A percentile compares a stretch with the other conserved stretches of the same genome.
Evolutionary conservation across 1,284 basidiomycete species (phyloP).

Genomic region (Ustilago shanxiensis): DNA sequence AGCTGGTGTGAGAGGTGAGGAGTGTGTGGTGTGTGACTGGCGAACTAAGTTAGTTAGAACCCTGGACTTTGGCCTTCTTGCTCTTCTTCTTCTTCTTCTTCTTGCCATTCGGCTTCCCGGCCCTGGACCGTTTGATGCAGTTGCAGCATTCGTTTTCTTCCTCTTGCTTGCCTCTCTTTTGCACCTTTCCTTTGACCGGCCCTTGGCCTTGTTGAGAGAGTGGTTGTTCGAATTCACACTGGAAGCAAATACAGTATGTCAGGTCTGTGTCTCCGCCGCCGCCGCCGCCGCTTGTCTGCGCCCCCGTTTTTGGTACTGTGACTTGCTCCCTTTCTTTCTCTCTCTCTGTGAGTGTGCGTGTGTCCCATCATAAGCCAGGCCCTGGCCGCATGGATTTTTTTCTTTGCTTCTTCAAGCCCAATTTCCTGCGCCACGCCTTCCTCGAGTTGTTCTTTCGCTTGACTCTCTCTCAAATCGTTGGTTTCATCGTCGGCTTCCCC

Average conservation of each 20-base stretch:
- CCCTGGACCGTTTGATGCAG: constrained; percentile 6
- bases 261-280: too few species aligned
- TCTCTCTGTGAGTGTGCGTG: background rate
- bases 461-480: background rate
- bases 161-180: background rate
- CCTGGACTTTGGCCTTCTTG: too few species aligned
- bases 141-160: background rate
- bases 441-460: constrained; percentile 1
- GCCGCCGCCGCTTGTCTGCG: background rate
- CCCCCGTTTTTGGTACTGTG: too few species aligned
- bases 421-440: constrained; percentile 6
- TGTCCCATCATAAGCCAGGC: background rate
- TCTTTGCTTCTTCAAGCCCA: too few species aligned
- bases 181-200: background rate
- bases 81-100: background rate
- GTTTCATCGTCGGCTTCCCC: constrained; percentile 13
- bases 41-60: too few species aligned
- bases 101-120: constrained; percentile 3
- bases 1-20: background rate
- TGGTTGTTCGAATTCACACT: too few species aligned
- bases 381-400: background rate
- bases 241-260: too few species aligned
- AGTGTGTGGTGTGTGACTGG: too few species aligned
- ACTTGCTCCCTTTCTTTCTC: too few species aligned
- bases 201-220: background rate